phyloP scores from a whole-genome alignment of 2,329 filamentous ascomycete genomes.

The Botrytis porri region DNA sequence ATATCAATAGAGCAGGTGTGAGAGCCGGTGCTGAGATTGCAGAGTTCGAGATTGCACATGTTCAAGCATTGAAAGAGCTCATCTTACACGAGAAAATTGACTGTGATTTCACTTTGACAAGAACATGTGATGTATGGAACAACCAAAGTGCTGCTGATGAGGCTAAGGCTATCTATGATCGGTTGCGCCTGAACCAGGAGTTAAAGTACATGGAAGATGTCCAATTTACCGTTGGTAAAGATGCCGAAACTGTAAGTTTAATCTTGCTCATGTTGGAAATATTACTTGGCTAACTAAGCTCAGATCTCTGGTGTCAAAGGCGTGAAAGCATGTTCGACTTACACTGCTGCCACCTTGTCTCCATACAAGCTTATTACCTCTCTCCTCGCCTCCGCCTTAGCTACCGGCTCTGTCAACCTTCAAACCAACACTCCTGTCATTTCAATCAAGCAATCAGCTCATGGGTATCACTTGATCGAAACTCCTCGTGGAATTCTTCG shows the following conservation, averaged over 20 bases:
- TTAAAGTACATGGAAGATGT: slow-evolving; percentile 17
- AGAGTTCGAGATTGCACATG: slow-evolving; percentile 42
- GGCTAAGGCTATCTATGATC: slow-evolving; percentile 8
- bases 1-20: background rate
- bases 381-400: slow-evolving; percentile 49
- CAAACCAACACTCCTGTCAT: slow-evolving; percentile 51
- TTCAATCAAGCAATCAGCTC: slow-evolving; percentile 22
- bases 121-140: slow-evolving; percentile 22
- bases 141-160: slow-evolving; percentile 2
- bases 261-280: no score
- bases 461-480: slow-evolving; percentile 44
- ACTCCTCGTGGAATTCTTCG: slow-evolving; percentile 54
- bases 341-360: slow-evolving; percentile 42
- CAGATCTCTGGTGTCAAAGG: slow-evolving; percentile 31
- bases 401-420: slow-evolving; percentile 45
- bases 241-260: slow-evolving; percentile 2
- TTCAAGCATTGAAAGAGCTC: slow-evolving; percentile 40
- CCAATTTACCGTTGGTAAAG: background rate
- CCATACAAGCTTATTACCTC: slow-evolving; percentile 59
- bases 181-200: background rate
- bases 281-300: background rate
- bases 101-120: slow-evolving; percentile 42
- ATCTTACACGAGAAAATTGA: slow-evolving; percentile 42
- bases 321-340: slow-evolving; percentile 25
- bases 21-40: slow-evolving; percentile 23